Evolutionary conservation across 2,329 filamentous ascomycete genomes (phyloP).

Genomic region (Cadophora sp.): DNA sequence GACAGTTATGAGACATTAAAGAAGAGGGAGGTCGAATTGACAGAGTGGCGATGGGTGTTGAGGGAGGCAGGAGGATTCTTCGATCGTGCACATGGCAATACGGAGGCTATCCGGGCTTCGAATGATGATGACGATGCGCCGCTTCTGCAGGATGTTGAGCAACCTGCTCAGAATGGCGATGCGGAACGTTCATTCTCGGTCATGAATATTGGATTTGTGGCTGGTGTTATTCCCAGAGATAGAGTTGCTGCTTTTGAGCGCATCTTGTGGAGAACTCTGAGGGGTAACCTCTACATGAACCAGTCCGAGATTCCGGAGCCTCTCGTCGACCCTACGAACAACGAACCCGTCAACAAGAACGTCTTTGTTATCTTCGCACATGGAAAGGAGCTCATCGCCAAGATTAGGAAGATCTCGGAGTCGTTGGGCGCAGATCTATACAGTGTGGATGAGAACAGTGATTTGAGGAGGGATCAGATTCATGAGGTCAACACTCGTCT

Average conservation of each 20-base stretch:
- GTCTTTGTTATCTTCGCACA: constrained; percentile 99
- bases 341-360: constrained; percentile 94
- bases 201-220: constrained; percentile 99
- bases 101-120: constrained; percentile 93
- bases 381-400: constrained; percentile 96
- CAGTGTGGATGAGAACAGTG: constrained; percentile 96
- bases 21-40: constrained; percentile 95
- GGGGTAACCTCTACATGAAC: constrained; percentile 99
- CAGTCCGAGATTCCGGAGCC: constrained; percentile 97
- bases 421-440: constrained; percentile 96
- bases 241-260: constrained; percentile 95
- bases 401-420: constrained; percentile 99
- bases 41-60: constrained; percentile 97
- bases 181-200: constrained; percentile 89
- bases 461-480: constrained; percentile 92
- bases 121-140: constrained; percentile 88
- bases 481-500: constrained; percentile 96
- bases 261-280: constrained; percentile 95
- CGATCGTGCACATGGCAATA: constrained; percentile 92
- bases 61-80: constrained; percentile 98
- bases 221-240: constrained; percentile 92
- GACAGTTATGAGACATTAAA: constrained; percentile 99
- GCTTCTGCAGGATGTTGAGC: constrained; percentile 89
- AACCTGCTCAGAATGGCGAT: constrained; percentile 70
- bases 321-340: constrained; percentile 88